Conservation (phyloP, 768 basidiomycete genomes). For the Tulasnella sp. region DNA sequence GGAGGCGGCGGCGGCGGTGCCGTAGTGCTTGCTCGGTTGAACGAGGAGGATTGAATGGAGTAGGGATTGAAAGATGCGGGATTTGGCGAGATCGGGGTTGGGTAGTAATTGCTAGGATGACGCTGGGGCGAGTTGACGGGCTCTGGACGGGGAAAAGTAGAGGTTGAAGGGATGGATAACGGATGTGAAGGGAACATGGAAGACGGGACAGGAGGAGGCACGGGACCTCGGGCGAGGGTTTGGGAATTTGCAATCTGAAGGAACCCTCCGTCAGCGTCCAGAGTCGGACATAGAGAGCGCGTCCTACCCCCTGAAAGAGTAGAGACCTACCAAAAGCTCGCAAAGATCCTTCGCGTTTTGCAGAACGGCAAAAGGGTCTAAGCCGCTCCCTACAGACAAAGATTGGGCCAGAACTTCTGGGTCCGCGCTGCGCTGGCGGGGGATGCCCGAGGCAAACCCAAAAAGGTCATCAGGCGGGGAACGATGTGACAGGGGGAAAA, state of each 20-base stretch:
- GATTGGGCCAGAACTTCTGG: conserved; percentile 30
- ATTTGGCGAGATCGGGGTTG: conserved; percentile 11
- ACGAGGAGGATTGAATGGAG: conserved; percentile 3
- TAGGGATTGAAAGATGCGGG: conserved; percentile 7
- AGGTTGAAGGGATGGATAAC: conserved; percentile 7
- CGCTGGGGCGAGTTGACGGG: not conserved
- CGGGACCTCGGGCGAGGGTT: conserved; percentile 10
- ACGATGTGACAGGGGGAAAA: conserved; percentile 1
- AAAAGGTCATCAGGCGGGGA: conserved; percentile 16
- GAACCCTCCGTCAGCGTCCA: not conserved
- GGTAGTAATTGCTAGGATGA: conserved; percentile 9
- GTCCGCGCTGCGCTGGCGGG: conserved; percentile 24
- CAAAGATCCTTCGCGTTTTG: conserved; percentile 30
- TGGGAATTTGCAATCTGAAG: conserved; percentile 23
- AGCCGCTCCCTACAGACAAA: conserved; percentile 16
- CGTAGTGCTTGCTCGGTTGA: not conserved
- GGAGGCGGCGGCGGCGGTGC: not conserved
- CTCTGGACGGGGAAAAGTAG: not conserved
- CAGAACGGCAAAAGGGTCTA: conserved; percentile 23
- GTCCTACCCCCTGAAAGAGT: not conserved
- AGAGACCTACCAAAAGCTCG: conserved; percentile 25
- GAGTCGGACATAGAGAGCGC: conserved; percentile 7
- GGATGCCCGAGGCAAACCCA: not conserved
- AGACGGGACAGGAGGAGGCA: conserved; percentile 22
- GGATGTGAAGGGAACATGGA: conserved; percentile 24